phyloP scores from a whole-genome alignment of 768 basidiomycete species.

The Fomitopsis serialis region DNA sequence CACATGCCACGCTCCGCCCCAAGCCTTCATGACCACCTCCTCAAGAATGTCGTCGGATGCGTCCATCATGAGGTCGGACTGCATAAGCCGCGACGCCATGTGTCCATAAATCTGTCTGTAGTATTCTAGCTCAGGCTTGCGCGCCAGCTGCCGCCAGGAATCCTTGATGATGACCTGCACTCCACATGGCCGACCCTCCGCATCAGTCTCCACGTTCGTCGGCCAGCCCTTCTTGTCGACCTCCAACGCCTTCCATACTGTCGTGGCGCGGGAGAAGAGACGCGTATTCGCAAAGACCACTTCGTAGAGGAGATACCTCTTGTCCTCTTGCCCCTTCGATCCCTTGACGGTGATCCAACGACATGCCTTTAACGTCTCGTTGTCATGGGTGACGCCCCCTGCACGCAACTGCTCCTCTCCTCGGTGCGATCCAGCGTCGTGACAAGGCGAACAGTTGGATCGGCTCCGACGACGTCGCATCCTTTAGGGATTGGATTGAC shows the following conservation, averaged over 20 bases:
- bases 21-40: no score
- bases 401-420: background rate
- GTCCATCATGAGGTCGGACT: no score
- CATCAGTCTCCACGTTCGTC: no score
- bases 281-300: constrained; percentile 1
- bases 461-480: background rate
- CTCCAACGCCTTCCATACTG: constrained; percentile 8
- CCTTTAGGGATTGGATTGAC: constrained; percentile 1
- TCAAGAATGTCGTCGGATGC: no score
- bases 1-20: background rate
- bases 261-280: constrained; percentile 11
- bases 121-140: constrained; percentile 2
- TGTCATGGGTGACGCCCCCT: background rate
- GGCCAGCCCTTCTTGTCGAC: background rate
- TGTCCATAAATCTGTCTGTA: background rate
- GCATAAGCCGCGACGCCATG: background rate
- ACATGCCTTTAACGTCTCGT: background rate
- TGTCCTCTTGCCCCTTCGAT: background rate
- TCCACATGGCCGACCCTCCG: no score
- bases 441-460: background rate
- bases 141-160: constrained; percentile 7
- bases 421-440: background rate
- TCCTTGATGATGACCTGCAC: constrained; percentile 9
- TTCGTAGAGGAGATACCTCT: background rate
- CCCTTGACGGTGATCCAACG: background rate